Conservation (phyloP, 1,284 basidiomycete genomes). For the Ustilago hordei region DNA sequence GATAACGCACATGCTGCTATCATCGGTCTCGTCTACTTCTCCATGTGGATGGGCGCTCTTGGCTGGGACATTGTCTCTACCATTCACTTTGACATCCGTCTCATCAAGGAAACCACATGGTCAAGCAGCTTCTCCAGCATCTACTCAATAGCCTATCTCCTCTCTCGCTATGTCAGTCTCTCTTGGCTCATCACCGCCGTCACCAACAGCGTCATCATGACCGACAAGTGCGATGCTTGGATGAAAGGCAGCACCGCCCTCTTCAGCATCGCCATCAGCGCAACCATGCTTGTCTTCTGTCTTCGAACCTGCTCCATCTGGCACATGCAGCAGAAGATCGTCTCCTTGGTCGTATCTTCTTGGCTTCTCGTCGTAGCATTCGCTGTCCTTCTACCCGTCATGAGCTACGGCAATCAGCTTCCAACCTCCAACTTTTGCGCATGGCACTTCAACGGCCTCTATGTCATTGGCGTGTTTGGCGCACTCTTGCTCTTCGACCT, state of each 20-base stretch:
- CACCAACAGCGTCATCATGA: constrained; percentile 53
- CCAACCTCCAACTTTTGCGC: constrained; percentile 53
- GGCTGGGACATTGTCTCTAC: constrained; percentile 63
- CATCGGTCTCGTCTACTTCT: constrained; percentile 55
- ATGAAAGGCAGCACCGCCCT: constrained; percentile 44
- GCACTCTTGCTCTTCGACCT: constrained; percentile 52
- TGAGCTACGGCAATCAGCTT: constrained; percentile 36
- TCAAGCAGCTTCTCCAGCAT: constrained; percentile 47
- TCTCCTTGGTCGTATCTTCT: constrained; percentile 45
- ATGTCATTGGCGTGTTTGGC: constrained; percentile 48
- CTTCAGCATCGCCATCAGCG: constrained; percentile 53
- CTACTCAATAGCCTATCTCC: constrained; percentile 58
- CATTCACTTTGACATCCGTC: constrained; percentile 50
- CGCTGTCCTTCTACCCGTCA: constrained; percentile 45
- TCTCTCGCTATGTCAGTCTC: constrained; percentile 56
- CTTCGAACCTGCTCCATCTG: constrained; percentile 59
- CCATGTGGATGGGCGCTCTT: constrained; percentile 63
- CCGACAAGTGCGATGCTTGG: constrained; percentile 40
- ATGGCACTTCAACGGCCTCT: constrained; percentile 47
- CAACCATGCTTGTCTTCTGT: constrained; percentile 60
- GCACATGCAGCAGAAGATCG: constrained; percentile 49
- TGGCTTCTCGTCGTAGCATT: constrained; percentile 52
- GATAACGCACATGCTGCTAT: constrained; percentile 47
- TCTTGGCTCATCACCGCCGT: constrained; percentile 54
- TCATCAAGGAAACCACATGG: constrained; percentile 55